Conservation (phyloP, 495 filamentous ascomycete species). For the Aspergillus avenaceus region DNA sequence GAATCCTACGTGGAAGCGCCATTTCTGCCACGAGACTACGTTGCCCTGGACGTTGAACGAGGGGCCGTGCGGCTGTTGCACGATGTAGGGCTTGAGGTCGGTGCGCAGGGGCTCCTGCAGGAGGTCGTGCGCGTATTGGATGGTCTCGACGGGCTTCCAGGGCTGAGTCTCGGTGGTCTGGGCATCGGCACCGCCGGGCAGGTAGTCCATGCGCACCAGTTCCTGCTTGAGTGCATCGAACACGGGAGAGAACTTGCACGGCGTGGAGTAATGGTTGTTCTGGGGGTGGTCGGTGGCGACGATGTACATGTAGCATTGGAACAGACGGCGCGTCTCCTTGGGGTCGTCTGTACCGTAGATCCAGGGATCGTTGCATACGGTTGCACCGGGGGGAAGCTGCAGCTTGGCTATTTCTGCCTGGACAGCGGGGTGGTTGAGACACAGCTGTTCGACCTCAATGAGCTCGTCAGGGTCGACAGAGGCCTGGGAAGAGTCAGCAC, state of each 20-base stretch:
- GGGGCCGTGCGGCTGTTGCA: conserved; percentile 72
- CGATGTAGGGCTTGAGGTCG: conserved; percentile 71
- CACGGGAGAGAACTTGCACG: conserved; percentile 74
- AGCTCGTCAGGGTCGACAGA: conserved; percentile 41
- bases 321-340: conserved; percentile 35
- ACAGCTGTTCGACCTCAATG: conserved; percentile 34
- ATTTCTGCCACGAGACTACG: conserved; percentile 62
- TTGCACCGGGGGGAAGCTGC: conserved; percentile 34
- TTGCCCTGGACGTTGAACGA: conserved; percentile 57
- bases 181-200: conserved; percentile 36
- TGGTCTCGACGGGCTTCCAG: conserved; percentile 53
- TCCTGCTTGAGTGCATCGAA: conserved; percentile 61
- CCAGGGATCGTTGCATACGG: conserved; percentile 45
- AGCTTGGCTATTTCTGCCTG: conserved; percentile 39
- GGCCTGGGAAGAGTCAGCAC: conserved; percentile 21
- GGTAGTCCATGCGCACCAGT: conserved; percentile 53
- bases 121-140: conserved; percentile 41
- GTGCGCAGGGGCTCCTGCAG: conserved; percentile 37
- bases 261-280: conserved; percentile 75
- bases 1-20: conserved; percentile 62
- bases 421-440: conserved; percentile 37
- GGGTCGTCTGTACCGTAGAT: conserved; percentile 41
- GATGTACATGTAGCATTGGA: conserved; percentile 45
- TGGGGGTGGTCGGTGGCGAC: conserved; percentile 36
- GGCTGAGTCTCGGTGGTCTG: conserved; percentile 29